Base-by-base conservation (phyloP, 2,329 filamentous ascomycete species). In the Ophiostoma ips region DNA sequence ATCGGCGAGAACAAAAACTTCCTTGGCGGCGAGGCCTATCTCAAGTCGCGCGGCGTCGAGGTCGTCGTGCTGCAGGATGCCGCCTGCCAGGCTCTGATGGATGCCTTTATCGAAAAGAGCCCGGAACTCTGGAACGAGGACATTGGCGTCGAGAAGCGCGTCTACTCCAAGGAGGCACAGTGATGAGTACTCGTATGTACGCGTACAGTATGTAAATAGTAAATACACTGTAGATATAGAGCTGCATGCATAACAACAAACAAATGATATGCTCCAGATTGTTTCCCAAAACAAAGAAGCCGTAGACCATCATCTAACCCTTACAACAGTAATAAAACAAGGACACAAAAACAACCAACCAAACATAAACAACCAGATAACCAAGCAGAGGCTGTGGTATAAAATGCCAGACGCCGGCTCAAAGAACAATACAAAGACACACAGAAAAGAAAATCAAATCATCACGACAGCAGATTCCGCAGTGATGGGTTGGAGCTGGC, bases 1-100 rank as follows among this genome's bases (percentile, higher is more conserved):
- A 77, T 89, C 57, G 84, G 82, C 45, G 84, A 89, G 68, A 87
- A 88, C 66, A 76, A 76, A 60, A 87, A 75, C 18, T 88, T 85
- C 57, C 61, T 85, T 11, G 84, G 84, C 30, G 83, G 82, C 15
- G 84, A 89, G 64, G 74, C 78, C 31, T 81, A 86, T 59, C 68
- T 89, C 36, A 73, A 74, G 62, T 69, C 74, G 56, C 73, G 77
- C 51, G 83, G 84, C 19, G 75, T 87, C 58, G 81, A 87, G 59
- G 80, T 89, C 3, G 68, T 87, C n/a, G 81, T 86, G 31, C 58
- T 87, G 52, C 72, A 84, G 57, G 77, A 77, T 58, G 60, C 71
- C 33, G 76, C 81, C 60, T 86, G 83, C 61, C 75, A 75, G 53
- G 75, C 69, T 56, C 88, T 88, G 61, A 85, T 88, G 58, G 69